A percentile compares a stretch with the other conserved stretches of the same genome.
Conservation (phyloP, 2,329 filamentous ascomycete genomes). For the Penicillium olsonii region DNA sequence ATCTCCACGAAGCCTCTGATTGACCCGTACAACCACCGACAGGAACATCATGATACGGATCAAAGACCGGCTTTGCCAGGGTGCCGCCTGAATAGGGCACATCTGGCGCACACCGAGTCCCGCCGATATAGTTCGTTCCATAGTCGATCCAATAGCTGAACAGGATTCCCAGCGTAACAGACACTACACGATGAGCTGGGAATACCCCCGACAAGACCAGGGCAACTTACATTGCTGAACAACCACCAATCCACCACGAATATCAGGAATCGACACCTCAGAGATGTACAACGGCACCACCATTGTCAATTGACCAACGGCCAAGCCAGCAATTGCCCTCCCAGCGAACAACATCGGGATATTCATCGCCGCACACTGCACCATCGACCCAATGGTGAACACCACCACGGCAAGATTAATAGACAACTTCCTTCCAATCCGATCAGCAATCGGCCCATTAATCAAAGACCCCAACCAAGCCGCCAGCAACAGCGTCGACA, state of each 20-base stretch:
- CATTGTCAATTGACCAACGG: slow-evolving; percentile 47
- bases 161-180: slow-evolving; percentile 41
- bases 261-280: slow-evolving; percentile 48
- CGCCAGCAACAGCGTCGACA: slow-evolving; percentile 51
- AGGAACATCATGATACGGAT: slow-evolving; percentile 44
- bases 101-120: slow-evolving; percentile 50
- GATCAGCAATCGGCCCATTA: slow-evolving; percentile 53
- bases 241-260: slow-evolving; percentile 41
- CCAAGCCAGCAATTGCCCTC: slow-evolving; percentile 48
- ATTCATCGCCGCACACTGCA: slow-evolving; percentile 48
- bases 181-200: slow-evolving; percentile 42
- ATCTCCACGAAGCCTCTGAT: slow-evolving; percentile 50
- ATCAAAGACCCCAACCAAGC: slow-evolving; percentile 54
- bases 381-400: slow-evolving; percentile 54
- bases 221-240: slow-evolving; percentile 37
- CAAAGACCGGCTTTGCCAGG: slow-evolving; percentile 40
- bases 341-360: slow-evolving; percentile 48
- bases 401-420: slow-evolving; percentile 54
- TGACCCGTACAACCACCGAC: slow-evolving; percentile 51
- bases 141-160: slow-evolving; percentile 46
- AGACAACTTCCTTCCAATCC: slow-evolving; percentile 53
- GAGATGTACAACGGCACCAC: slow-evolving; percentile 58
- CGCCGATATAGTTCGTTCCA: slow-evolving; percentile 48
- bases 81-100: slow-evolving; percentile 51
- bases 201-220: no score